Conservation (phyloP, 768 basidiomycete species). For the Saitozyma sp. region DNA sequence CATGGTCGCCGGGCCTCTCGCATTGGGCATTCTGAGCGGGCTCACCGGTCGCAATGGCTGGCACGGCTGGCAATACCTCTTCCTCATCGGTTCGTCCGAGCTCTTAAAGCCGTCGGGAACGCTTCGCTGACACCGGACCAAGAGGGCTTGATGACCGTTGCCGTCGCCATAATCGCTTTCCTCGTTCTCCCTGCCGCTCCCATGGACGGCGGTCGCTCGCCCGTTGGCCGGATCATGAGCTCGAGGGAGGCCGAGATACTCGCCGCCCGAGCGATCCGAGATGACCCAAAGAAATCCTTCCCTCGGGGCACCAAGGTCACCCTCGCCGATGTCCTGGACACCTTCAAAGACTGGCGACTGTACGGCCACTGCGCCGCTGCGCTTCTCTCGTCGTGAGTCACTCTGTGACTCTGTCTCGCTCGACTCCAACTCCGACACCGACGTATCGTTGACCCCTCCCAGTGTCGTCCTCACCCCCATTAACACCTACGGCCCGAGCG, state of each 20-base stretch:
- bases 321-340: constrained; percentile 14
- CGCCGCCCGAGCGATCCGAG: constrained; percentile 9
- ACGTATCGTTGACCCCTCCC: neutral
- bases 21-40: constrained; percentile 18
- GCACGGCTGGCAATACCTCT: constrained; percentile 28
- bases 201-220: constrained; percentile 14
- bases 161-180: constrained; percentile 18
- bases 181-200: constrained; percentile 17
- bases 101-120: neutral
- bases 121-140: neutral
- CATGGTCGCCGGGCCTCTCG: constrained; percentile 19
- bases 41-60: constrained; percentile 11
- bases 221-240: constrained; percentile 7
- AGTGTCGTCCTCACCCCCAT: constrained; percentile 23
- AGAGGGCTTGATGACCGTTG: constrained; percentile 22
- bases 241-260: constrained; percentile 15
- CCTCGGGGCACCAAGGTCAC: neutral
- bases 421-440: too few species aligned
- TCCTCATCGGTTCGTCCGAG: constrained; percentile 14
- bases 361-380: constrained; percentile 20
- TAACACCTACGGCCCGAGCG: constrained; percentile 20
- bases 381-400: constrained; percentile 22
- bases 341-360: constrained; percentile 17
- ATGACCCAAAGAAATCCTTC: constrained; percentile 17
- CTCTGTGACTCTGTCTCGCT: neutral